phyloP scores from a whole-genome alignment of 148 eudicot genomes.

The Rhododendron molle region DNA sequence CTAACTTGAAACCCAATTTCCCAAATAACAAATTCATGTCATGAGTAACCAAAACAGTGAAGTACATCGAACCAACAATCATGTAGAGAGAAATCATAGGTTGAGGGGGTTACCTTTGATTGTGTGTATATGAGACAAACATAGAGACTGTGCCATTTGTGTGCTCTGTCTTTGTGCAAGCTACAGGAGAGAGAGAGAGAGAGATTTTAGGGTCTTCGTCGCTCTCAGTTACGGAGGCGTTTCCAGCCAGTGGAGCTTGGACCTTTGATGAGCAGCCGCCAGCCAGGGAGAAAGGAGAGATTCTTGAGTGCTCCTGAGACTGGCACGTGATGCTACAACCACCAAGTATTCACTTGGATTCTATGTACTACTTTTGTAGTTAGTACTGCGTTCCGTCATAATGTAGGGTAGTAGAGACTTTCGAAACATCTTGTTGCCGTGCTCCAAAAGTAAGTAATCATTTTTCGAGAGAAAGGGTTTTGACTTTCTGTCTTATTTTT shows the following conservation, averaged over 20 bases:
- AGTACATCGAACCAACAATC: not conserved
- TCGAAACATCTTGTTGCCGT: too few species aligned
- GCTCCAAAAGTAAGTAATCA: too few species aligned
- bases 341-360: too few species aligned
- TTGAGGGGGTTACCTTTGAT: not conserved
- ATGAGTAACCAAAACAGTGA: not conserved
- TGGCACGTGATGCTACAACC: too few species aligned
- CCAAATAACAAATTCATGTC: not conserved
- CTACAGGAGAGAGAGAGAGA: not conserved
- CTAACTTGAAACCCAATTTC: not conserved
- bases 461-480: too few species aligned
- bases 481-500: too few species aligned
- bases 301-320: too few species aligned
- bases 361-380: too few species aligned
- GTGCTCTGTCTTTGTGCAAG: not conserved
- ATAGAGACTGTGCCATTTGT: not conserved
- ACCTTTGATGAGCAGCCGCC: not conserved
- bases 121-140: not conserved
- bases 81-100: not conserved
- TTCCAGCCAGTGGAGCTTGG: not conserved
- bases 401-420: too few species aligned
- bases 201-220: too few species aligned
- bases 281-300: not conserved
- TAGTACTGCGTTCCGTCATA: too few species aligned
- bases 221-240: too few species aligned